Evolutionary conservation across 2,329 filamentous ascomycete species (phyloP).

Genomic region (Colletotrichum tropicicola): DNA sequence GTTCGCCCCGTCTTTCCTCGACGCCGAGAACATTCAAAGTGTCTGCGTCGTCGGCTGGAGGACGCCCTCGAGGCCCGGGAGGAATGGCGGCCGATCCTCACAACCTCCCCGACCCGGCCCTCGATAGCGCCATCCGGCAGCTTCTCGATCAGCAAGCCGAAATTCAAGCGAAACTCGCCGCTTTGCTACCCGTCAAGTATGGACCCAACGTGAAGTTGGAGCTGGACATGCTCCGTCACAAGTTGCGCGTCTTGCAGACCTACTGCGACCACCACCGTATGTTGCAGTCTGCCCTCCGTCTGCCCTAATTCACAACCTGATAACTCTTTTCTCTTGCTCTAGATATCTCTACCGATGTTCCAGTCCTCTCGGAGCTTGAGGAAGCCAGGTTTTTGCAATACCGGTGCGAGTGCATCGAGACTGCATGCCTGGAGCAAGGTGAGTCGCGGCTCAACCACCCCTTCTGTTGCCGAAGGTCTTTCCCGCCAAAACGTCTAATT

Average conservation of each 20-base stretch:
- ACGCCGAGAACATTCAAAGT: conserved; percentile 5
- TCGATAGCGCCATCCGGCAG: conserved; percentile 54
- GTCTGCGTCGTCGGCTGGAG: conserved; percentile 24
- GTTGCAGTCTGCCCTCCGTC: conserved; percentile 33
- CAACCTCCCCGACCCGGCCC: conserved; percentile 42
- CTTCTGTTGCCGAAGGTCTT: too few species aligned
- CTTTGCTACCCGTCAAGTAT: conserved; percentile 57
- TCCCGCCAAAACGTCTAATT: too few species aligned
- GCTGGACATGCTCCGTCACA: conserved; percentile 64
- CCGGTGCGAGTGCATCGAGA: conserved; percentile 66
- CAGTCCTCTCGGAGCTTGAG: conserved; percentile 62
- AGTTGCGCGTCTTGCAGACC: conserved; percentile 57
- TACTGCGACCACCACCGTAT: conserved; percentile 61
- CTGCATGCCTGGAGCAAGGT: conserved; percentile 59
- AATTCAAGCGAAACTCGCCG: conserved; percentile 59
- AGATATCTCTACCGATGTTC: conserved; percentile 51
- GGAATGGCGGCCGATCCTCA: conserved; percentile 34
- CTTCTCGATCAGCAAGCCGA: conserved; percentile 63
- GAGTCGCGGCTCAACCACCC: too few species aligned
- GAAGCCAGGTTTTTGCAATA: conserved; percentile 66
- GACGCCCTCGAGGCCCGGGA: conserved; percentile 27
- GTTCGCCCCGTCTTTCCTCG: neutral
- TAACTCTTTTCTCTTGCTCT: neutral
- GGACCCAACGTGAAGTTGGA: conserved; percentile 58
- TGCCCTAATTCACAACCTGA: neutral